Conservation (phyloP, 2,329 filamentous ascomycete genomes). For the Trichoderma arundinaceum region DNA sequence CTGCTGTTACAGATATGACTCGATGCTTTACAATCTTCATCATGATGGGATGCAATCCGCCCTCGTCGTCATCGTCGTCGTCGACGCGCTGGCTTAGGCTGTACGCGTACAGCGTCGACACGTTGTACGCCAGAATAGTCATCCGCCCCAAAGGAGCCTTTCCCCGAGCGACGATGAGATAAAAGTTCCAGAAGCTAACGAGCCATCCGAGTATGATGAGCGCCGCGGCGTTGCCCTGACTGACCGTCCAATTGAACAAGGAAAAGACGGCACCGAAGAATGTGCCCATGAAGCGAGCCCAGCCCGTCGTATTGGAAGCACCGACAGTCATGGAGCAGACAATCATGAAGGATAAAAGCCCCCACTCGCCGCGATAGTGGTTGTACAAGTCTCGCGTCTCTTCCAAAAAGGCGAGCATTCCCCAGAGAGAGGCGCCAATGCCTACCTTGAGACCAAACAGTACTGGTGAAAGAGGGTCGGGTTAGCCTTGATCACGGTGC, state of each 20-base stretch:
- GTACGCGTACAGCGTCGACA: conserved; percentile 89
- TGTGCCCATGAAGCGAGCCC: conserved; percentile 81
- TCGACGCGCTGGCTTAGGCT: conserved; percentile 76
- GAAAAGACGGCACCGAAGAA: conserved; percentile 76
- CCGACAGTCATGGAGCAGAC: conserved; percentile 96
- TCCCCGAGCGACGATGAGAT: conserved; percentile 78
- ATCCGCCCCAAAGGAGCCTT: conserved; percentile 88
- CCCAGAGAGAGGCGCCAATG: conserved; percentile 81
- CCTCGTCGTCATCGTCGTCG: conserved; percentile 80
- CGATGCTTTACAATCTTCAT: conserved; percentile 83
- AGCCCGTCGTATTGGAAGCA: conserved; percentile 86
- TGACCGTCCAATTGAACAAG: conserved; percentile 75
- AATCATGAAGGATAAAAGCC: conserved; percentile 92
- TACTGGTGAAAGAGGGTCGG: conserved; percentile 42
- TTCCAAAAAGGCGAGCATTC: conserved; percentile 79
- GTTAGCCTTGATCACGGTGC: neutral
- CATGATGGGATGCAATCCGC: conserved; percentile 78
- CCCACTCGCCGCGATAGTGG: conserved; percentile 91
- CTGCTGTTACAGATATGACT: conserved; percentile 78
- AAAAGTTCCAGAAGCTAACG: conserved; percentile 79
- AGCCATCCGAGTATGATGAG: conserved; percentile 79
- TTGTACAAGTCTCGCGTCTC: conserved; percentile 75
- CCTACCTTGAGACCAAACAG: conserved; percentile 88
- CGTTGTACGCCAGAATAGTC: conserved; percentile 90
- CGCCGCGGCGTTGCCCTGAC: conserved; percentile 70